These are phyloP conservation scores for Grammothele lineata DNA, from an alignment of 768 basidiomycete genomes.

Conservation along the genomic window DNA sequence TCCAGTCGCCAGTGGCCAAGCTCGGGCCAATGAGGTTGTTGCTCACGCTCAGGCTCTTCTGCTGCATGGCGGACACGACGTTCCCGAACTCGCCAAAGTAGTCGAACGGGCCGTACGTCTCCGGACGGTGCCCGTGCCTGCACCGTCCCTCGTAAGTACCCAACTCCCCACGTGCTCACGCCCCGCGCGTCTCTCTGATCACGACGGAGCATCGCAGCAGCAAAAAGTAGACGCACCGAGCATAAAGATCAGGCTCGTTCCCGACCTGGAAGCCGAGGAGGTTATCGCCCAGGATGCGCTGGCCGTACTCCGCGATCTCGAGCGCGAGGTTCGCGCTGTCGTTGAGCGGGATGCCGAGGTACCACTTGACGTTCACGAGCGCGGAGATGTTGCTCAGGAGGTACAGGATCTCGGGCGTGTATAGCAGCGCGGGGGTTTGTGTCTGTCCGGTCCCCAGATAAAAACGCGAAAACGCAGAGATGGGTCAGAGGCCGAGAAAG, in stretches of 20 bases:
- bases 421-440: slow-evolving; percentile 46
- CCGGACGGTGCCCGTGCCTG: slow-evolving; percentile 36
- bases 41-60: slow-evolving; percentile 19
- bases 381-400: slow-evolving; percentile 43
- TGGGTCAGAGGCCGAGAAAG: too few species aligned
- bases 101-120: slow-evolving; percentile 24
- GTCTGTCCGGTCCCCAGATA: slow-evolving; percentile 34
- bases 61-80: slow-evolving; percentile 22
- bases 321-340: slow-evolving; percentile 27
- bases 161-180: not conserved
- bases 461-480: slow-evolving; percentile 29
- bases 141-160: not conserved
- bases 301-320: slow-evolving; percentile 36
- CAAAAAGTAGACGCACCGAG: slow-evolving; percentile 32
- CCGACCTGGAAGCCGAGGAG: slow-evolving; percentile 46
- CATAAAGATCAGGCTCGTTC: slow-evolving; percentile 56
- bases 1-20: slow-evolving; percentile 29
- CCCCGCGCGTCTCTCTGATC: not conserved
- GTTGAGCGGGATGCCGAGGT: slow-evolving; percentile 33
- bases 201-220: too few species aligned
- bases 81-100: slow-evolving; percentile 30
- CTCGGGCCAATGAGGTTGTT: slow-evolving; percentile 29
- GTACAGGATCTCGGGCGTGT: slow-evolving; percentile 48
- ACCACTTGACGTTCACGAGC: slow-evolving; percentile 45
- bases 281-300: slow-evolving; percentile 38